phyloP scores from a whole-genome alignment of 1,284 basidiomycete species.

The Sparassis latifolia region DNA sequence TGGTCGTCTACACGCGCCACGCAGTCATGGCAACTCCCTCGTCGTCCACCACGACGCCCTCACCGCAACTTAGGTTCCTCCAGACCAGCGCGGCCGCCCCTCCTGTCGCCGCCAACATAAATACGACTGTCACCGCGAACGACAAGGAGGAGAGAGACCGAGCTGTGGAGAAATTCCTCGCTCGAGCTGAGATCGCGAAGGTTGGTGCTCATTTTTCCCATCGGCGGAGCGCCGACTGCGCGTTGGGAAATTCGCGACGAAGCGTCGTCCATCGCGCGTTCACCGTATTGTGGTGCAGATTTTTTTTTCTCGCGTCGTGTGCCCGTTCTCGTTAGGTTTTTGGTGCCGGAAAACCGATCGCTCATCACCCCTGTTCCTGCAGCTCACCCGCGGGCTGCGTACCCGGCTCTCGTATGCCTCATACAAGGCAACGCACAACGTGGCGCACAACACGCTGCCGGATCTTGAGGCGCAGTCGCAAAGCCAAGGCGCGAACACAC shows the following conservation, averaged over 20 bases:
- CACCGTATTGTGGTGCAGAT: background rate
- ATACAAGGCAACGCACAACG: conserved; percentile 71
- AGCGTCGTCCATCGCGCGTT: background rate
- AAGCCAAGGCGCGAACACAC: conserved; percentile 41
- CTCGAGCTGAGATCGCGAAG: conserved; percentile 68
- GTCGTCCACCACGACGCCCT: conserved; percentile 71
- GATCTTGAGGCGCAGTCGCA: conserved; percentile 56
- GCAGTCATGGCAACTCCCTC: conserved; percentile 62
- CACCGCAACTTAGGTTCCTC: conserved; percentile 58
- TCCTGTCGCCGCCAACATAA: conserved; percentile 16
- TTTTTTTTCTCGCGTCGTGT: background rate
- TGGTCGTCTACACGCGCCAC: background rate
- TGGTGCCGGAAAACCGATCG: conserved; percentile 17
- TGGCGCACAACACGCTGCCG: conserved; percentile 54
- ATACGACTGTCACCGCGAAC: conserved; percentile 31
- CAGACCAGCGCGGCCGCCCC: conserved; percentile 37
- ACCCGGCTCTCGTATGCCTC: conserved; percentile 73
- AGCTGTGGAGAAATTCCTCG: conserved; percentile 65
- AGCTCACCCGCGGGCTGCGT: conserved; percentile 74
- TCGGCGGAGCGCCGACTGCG: conserved; percentile 29
- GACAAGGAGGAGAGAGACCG: conserved; percentile 56
- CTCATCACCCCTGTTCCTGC: conserved; percentile 30
- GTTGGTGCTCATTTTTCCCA: conserved; percentile 39
- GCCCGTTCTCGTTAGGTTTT: conserved; percentile 2
- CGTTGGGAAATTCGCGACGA: conserved; percentile 27